Evolutionary conservation across 2,329 filamentous ascomycete species (phyloP).

Genomic region (Tolypocladium ophioglossoides): DNA sequence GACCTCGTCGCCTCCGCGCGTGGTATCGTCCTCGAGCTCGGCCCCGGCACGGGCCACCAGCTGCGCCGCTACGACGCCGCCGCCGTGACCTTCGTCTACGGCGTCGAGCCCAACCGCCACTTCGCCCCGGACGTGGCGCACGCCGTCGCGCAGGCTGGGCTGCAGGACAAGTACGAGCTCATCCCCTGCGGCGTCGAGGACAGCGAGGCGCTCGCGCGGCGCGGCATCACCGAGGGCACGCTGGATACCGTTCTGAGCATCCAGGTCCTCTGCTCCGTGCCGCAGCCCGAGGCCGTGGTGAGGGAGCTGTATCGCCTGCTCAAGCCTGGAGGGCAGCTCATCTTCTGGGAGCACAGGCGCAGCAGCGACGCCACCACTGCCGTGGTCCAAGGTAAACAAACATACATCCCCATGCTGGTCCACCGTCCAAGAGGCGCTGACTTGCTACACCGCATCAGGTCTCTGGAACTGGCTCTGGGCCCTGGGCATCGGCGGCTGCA

Average conservation of each 20-base stretch:
- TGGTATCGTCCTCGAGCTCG: conserved; percentile 31
- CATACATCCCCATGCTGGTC: not conserved
- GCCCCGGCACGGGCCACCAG: conserved; percentile 32
- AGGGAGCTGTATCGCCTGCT: conserved; percentile 27
- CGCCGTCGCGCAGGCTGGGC: conserved; percentile 15
- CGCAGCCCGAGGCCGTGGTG: conserved; percentile 14
- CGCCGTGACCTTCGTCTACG: conserved; percentile 23
- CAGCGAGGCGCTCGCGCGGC: conserved; percentile 20
- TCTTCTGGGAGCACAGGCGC: conserved; percentile 33
- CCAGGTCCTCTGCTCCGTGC: conserved; percentile 32
- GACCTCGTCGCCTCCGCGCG: not conserved
- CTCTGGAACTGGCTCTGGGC: conserved; percentile 19
- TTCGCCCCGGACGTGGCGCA: conserved; percentile 19
- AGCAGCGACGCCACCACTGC: conserved; percentile 17
- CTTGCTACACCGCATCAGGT: conserved; percentile 5
- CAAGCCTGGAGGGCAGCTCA: conserved; percentile 32
- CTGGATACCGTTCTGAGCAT: conserved; percentile 31
- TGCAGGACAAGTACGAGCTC: conserved; percentile 26
- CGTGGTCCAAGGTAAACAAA: conserved; percentile 17
- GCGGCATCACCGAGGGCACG: conserved; percentile 23
- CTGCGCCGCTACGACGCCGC: conserved; percentile 24
- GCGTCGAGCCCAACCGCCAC: conserved; percentile 28
- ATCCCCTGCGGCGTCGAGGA: conserved; percentile 28
- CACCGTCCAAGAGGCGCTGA: conserved; percentile 1
- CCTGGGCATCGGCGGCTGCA: conserved; percentile 18